Percentiles rank a stretch among this genome's conserved stretches.
Conservation (phyloP, 345 rosid genomes). For the Citrus maxima region DNA sequence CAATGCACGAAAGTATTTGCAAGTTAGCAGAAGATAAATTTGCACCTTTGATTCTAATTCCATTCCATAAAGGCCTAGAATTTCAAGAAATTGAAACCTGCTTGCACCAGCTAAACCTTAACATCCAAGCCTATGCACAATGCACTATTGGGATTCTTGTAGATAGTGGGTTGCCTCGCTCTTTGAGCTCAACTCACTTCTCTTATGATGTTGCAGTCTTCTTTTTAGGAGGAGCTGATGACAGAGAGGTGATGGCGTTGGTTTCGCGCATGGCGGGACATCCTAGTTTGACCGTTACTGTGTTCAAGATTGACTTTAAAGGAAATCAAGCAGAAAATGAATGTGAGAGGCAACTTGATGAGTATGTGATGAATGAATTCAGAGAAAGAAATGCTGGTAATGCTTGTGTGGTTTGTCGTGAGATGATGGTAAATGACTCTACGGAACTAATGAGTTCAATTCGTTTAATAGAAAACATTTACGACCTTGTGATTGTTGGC, state of each 20-base stretch:
- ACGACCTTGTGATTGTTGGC: constrained; percentile 33
- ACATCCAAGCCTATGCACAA: constrained; percentile 18
- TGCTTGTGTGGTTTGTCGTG: background rate
- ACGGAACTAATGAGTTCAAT: constrained; percentile 16
- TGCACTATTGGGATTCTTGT: constrained; percentile 35
- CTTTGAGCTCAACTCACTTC: background rate
- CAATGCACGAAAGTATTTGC: constrained; percentile 35
- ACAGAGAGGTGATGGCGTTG: constrained; percentile 36
- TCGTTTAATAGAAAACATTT: background rate
- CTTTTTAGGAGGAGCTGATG: constrained; percentile 36
- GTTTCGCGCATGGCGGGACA: constrained; percentile 28
- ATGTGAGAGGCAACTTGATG: constrained; percentile 17
- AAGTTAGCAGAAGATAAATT: constrained; percentile 19
- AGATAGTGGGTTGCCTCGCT: constrained; percentile 2
- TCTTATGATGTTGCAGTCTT: constrained; percentile 17
- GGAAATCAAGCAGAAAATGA: background rate
- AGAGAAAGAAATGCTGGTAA: background rate
- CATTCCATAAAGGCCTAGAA: constrained; percentile 18
- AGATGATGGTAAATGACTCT: background rate
- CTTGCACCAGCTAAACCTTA: constrained; percentile 5
- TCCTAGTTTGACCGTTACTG: constrained; percentile 14
- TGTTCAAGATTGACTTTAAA: background rate
- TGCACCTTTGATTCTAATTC: constrained; percentile 22
- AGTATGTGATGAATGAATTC: constrained; percentile 15
- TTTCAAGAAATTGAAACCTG: background rate